Base-by-base conservation (phyloP, 2,329 filamentous ascomycete genomes). In the Beauveria scarabaeidicola region DNA sequence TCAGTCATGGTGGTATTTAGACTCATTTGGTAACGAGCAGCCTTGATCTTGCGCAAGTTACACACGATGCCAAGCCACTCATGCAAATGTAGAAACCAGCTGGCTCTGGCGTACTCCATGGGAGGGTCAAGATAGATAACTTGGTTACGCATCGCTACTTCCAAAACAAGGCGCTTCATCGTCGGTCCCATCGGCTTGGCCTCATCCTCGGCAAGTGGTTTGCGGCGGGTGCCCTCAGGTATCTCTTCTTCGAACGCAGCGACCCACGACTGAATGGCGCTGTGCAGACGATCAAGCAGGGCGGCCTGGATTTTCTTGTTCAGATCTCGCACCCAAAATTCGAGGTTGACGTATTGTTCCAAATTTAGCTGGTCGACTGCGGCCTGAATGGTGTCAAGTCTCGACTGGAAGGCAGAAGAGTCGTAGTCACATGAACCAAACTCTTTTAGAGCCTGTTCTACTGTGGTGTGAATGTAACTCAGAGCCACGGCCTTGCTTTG, bases 141-240 rank as follows among this genome's bases (percentile, higher is more conserved):
- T 72, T 99, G 94, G 67, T 97, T 97, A 36, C 90, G 89, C 91
- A 99, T 99, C 6, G 91, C 94, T 58, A 99, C 88, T 71, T 99
- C 94, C 66, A 97, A 90, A 17, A 94, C 81, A 25, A 96, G 81
- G 32, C 82, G 84, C 67, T 83, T 86, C 74, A 96, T 85, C 3
- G 80, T 80, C 0, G 90, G 90, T 3, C 76, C 74, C 60, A 84
- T 79, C 36, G 76, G 74, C 64, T 77, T 80, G 48, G 65, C 64
- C 52, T 75, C 73, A 32, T 81, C 79, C 10, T 75, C 75, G 9
- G 73, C 73, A 21, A 75, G 63, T 64, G 77, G 77, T 66, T 81
- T 84, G 54, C 81, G 77, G 52, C 79, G 77, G 62, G 75, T 82
- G 50, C 81, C 79, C 44, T 82, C 76, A 7, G 75, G 70, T 4